Conservation (phyloP, 768 basidiomycete genomes). For the Phaeolepiota aurea region DNA sequence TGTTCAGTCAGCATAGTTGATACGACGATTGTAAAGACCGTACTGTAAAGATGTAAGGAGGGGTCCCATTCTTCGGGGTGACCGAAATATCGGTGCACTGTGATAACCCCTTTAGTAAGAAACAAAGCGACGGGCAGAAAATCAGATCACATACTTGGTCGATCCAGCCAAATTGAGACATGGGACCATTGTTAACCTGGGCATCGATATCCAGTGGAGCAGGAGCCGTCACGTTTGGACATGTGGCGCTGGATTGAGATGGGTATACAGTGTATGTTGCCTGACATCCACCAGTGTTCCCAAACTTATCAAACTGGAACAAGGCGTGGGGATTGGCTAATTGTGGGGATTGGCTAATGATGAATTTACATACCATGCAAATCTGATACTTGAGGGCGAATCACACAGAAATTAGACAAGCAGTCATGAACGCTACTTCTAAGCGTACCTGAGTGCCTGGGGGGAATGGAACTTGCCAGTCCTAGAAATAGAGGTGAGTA, state of each 20-base stretch:
- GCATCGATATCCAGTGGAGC: constrained; percentile 36
- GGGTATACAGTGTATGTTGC: constrained; percentile 48
- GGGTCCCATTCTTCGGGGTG: constrained; percentile 46
- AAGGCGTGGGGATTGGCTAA: not conserved
- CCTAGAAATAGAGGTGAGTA: constrained; percentile 21
- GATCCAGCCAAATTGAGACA: constrained; percentile 55
- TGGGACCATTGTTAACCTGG: constrained; percentile 33
- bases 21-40: constrained; percentile 9
- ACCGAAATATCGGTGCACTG: constrained; percentile 54
- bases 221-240: constrained; percentile 42
- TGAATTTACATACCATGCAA: constrained; percentile 42
- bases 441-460: constrained; percentile 44
- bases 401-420: constrained; percentile 1
- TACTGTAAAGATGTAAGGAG: constrained; percentile 52
- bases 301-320: constrained; percentile 47
- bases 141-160: constrained; percentile 31
- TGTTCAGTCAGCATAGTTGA: not conserved
- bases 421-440: constrained; percentile 1
- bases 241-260: constrained; percentile 29
- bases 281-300: constrained; percentile 56
- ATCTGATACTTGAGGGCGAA: constrained; percentile 54
- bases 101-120: constrained; percentile 1
- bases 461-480: constrained; percentile 50
- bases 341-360: not conserved
- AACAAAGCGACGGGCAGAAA: not conserved